A percentile compares a stretch with the other conserved stretches of the same genome.
Evolutionary conservation across 2,329 filamentous ascomycete genomes (phyloP).

Genomic region (Annulohypoxylon truncatum): DNA sequence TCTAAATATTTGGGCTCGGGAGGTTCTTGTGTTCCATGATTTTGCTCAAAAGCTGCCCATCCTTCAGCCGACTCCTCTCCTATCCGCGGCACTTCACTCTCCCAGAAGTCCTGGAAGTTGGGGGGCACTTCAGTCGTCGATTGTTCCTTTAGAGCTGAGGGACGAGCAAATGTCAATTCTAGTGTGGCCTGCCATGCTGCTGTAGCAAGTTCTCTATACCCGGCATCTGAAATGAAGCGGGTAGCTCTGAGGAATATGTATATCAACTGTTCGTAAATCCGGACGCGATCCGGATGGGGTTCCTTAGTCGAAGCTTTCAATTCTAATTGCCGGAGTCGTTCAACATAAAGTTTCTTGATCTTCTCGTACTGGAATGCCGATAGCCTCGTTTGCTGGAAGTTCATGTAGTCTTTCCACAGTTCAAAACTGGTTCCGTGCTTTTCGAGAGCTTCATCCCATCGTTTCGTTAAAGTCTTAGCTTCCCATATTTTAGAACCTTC

Average conservation of each 20-base stretch:
- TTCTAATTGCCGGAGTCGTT: slow-evolving; percentile 62
- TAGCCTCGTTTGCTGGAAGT: slow-evolving; percentile 78
- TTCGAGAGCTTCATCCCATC: slow-evolving; percentile 73
- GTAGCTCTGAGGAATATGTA: slow-evolving; percentile 83
- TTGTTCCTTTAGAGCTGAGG: slow-evolving; percentile 51
- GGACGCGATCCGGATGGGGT: slow-evolving; percentile 15
- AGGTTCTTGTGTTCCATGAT: slow-evolving; percentile 52
- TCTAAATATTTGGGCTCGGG: slow-evolving; percentile 54
- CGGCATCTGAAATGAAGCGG: slow-evolving; percentile 77
- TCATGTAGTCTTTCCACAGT: slow-evolving; percentile 79
- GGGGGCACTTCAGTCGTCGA: slow-evolving; percentile 48
- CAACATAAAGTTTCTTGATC: slow-evolving; percentile 68
- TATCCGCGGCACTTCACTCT: slow-evolving; percentile 81
- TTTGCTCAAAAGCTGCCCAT: slow-evolving; percentile 69
- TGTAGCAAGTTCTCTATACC: slow-evolving; percentile 80
- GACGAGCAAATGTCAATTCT: slow-evolving; percentile 75
- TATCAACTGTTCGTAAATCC: slow-evolving; percentile 60
- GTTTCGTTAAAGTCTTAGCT: slow-evolving; percentile 65
- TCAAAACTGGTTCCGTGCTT: slow-evolving; percentile 67
- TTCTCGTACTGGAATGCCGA: slow-evolving; percentile 74
- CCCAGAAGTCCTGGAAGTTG: slow-evolving; percentile 82
- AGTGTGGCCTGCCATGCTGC: slow-evolving; percentile 86
- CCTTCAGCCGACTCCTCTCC: slow-evolving; percentile 79
- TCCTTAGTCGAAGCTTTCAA: slow-evolving; percentile 37
- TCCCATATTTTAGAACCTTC: slow-evolving; percentile 83